Conservation (phyloP, 2,329 filamentous ascomycete genomes). For the Tolypocladium ophioglossoides region DNA sequence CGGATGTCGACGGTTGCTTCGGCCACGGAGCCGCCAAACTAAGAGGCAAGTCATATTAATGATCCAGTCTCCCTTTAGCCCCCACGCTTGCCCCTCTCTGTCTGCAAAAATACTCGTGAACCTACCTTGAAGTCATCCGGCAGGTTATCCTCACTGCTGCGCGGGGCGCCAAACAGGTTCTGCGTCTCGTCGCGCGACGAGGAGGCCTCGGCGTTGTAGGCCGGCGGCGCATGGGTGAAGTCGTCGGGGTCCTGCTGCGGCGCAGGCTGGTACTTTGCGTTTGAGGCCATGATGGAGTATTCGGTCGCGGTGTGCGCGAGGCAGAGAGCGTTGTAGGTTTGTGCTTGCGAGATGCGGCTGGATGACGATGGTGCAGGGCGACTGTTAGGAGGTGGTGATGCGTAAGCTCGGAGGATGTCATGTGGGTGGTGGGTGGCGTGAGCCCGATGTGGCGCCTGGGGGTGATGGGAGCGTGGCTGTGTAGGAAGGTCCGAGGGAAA, state of each 20-base stretch:
- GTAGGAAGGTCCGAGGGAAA: neutral
- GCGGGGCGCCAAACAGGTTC: conserved; percentile 56
- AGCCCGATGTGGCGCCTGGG: neutral
- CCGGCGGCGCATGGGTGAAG: conserved; percentile 72
- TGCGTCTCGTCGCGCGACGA: conserved; percentile 37
- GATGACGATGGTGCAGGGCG: neutral
- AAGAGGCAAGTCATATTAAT: conserved; percentile 1
- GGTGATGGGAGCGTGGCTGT: neutral
- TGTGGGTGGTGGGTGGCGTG: neutral
- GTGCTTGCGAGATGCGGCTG: neutral
- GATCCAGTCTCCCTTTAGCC: too few species aligned
- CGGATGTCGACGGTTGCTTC: conserved; percentile 93
- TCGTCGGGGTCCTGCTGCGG: conserved; percentile 80
- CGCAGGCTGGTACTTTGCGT: conserved; percentile 72
- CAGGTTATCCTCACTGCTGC: conserved; percentile 78
- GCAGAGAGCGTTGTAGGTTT: too few species aligned
- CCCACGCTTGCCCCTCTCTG: too few species aligned
- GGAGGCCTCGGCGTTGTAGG: conserved; percentile 54
- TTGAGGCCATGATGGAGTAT: conserved; percentile 50
- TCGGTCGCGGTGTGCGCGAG: neutral
- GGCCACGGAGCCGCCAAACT: conserved; percentile 88
- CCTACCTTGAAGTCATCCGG: conserved; percentile 92
- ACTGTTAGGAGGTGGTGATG: neutral
- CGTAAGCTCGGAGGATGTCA: neutral
- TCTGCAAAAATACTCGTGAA: too few species aligned